phyloP scores from a whole-genome alignment of 1,284 basidiomycete species.

The Ceratobasidium sp. region DNA sequence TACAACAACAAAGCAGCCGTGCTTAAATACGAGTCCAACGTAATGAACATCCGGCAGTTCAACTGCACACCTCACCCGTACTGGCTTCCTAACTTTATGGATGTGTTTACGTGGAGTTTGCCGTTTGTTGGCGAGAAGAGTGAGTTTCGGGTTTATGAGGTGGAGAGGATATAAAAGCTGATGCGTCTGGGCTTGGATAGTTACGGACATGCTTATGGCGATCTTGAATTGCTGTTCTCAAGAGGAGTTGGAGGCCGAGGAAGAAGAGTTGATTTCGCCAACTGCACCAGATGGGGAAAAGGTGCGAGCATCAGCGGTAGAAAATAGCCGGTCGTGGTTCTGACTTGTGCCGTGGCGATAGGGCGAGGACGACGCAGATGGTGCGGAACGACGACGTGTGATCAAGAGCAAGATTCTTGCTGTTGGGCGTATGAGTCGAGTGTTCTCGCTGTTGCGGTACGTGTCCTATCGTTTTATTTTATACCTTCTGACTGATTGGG shows the following conservation, averaged over 20 bases:
- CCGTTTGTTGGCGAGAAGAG: conserved; percentile 99
- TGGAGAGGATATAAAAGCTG: conserved; percentile 10
- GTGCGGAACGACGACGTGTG: conserved; percentile 78
- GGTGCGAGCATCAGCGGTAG: neutral
- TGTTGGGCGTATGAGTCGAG: conserved; percentile 95
- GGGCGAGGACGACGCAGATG: conserved; percentile 65
- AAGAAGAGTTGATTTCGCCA: conserved; percentile 54
- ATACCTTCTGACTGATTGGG: conserved; percentile 16
- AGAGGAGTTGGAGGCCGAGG: conserved; percentile 89
- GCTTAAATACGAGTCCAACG: conserved; percentile 96
- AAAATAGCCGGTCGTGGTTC: neutral
- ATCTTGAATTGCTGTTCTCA: conserved; percentile 95
- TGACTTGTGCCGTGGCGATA: conserved; percentile 29
- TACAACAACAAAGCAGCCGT: conserved; percentile 98
- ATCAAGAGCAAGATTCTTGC: conserved; percentile 99
- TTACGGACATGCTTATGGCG: conserved; percentile 96
- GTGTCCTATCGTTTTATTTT: conserved; percentile 55
- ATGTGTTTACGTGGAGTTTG: conserved; percentile 98
- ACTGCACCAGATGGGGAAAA: conserved; percentile 54
- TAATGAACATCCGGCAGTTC: conserved; percentile 96
- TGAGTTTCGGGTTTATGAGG: conserved; percentile 59
- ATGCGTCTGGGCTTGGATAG: conserved; percentile 58
- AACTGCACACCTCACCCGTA: conserved; percentile 97
- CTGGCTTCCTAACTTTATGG: conserved; percentile 99
- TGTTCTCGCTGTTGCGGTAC: conserved; percentile 94